A percentile compares a stretch with the other conserved stretches of the same genome.
Evolutionary conservation across 2,329 filamentous ascomycete species (phyloP).

Genomic region (Fusarium heterosporum): DNA sequence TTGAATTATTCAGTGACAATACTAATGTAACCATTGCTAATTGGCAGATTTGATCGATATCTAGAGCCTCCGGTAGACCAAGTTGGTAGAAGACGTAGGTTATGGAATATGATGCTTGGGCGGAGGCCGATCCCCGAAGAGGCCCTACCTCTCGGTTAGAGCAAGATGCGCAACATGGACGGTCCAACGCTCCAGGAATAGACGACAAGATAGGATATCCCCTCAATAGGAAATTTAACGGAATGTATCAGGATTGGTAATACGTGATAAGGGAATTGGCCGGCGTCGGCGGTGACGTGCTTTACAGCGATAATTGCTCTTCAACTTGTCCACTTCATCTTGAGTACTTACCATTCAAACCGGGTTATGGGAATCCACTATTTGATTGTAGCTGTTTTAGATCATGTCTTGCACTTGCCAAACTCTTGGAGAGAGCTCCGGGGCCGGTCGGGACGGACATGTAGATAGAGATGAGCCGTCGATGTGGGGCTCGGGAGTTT

Average conservation of each 20-base stretch:
- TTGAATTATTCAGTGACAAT: too few relatives aligned
- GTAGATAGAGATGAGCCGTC: not conserved
- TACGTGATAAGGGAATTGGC: not conserved
- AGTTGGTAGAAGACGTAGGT: too few relatives aligned
- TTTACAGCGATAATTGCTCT: slow-evolving; percentile 30
- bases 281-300: slow-evolving; percentile 32
- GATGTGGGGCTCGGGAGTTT: slow-evolving; percentile 35
- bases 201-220: not conserved
- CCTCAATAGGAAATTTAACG: not conserved
- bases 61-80: too few relatives aligned
- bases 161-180: not conserved
- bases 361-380: slow-evolving; percentile 3
- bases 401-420: not conserved
- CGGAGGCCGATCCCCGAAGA: slow-evolving; percentile 16
- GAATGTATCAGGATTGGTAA: not conserved
- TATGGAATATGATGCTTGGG: not conserved
- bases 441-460: not conserved
- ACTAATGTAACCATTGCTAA: too few relatives aligned
- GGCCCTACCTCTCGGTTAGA: slow-evolving; percentile 1
- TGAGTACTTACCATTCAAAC: not conserved
- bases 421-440: not conserved
- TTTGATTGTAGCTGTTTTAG: not conserved
- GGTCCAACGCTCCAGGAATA: not conserved
- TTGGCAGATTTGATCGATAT: too few relatives aligned
- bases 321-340: not conserved